phyloP scores from a whole-genome alignment of 1,284 basidiomycete species.

The Ustilago lituana region DNA sequence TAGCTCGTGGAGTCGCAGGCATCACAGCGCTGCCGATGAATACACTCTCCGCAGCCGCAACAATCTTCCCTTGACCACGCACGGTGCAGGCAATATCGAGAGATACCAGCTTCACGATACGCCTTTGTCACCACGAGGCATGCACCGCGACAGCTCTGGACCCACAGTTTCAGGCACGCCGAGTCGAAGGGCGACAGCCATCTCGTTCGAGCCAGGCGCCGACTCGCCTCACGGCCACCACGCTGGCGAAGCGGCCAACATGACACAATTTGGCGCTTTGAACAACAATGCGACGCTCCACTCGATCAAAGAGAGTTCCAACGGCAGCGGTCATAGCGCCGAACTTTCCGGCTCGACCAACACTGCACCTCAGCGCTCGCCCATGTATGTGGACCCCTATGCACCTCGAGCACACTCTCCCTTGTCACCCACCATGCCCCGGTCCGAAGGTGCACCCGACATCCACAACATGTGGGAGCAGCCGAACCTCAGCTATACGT shows the following conservation, averaged over 20 bases:
- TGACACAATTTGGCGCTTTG: constrained; percentile 22
- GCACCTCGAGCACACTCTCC: constrained; percentile 28
- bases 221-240: constrained; percentile 54
- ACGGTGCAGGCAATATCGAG: constrained; percentile 34
- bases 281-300: constrained; percentile 10
- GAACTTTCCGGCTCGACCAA: constrained; percentile 7
- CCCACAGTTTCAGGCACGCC: constrained; percentile 16
- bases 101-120: constrained; percentile 62
- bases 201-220: constrained; percentile 46
- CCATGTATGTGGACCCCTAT: constrained; percentile 37
- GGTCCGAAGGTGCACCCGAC: constrained; percentile 16
- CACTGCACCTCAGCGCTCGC: constrained; percentile 3
- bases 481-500: constrained; percentile 19
- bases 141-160: constrained; percentile 6
- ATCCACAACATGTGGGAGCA: constrained; percentile 37
- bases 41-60: constrained; percentile 38
- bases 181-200: constrained; percentile 27
- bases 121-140: constrained; percentile 43
- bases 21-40: constrained; percentile 53
- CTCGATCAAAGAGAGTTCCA: constrained; percentile 35
- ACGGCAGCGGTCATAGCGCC: constrained; percentile 26
- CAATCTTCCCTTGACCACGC: constrained; percentile 45
- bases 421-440: constrained; percentile 28
- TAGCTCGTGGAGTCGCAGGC: constrained; percentile 29
- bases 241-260: constrained; percentile 8